A percentile compares a stretch with the other conserved stretches of the same genome.
These are phyloP conservation scores for Eucalyptus melliodora DNA, from an alignment of 345 rosid species.

Conservation along the genomic window DNA sequence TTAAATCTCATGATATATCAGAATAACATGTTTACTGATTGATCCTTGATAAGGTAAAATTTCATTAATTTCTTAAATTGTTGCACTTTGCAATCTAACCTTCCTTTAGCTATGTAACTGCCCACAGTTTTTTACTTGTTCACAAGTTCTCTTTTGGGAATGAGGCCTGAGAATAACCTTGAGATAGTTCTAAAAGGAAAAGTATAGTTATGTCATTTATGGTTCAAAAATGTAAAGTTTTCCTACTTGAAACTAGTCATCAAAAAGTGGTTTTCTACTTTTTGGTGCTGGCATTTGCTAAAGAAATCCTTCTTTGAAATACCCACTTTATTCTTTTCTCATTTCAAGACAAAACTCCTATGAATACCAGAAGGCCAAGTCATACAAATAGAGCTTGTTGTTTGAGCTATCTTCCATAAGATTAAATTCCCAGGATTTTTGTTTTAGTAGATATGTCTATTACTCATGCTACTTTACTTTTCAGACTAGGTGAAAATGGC, in stretches of 20 bases:
- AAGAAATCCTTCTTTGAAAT: background rate
- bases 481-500: background rate
- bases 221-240: background rate
- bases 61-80: background rate
- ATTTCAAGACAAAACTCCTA: background rate
- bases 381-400: background rate
- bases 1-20: background rate
- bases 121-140: background rate
- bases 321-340: background rate
- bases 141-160: background rate
- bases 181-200: background rate
- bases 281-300: background rate
- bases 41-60: background rate
- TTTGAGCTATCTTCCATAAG: background rate
- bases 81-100: background rate
- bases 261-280: background rate
- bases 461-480: background rate
- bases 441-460: background rate
- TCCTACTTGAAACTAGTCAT: background rate
- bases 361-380: background rate
- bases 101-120: background rate
- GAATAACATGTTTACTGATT: background rate
- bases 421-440: too few relatives aligned
- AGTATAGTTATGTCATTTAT: background rate
- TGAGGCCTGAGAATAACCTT: background rate